Conservation (phyloP, 352 stramenopile species). For the Achlya hypogyna region DNA sequence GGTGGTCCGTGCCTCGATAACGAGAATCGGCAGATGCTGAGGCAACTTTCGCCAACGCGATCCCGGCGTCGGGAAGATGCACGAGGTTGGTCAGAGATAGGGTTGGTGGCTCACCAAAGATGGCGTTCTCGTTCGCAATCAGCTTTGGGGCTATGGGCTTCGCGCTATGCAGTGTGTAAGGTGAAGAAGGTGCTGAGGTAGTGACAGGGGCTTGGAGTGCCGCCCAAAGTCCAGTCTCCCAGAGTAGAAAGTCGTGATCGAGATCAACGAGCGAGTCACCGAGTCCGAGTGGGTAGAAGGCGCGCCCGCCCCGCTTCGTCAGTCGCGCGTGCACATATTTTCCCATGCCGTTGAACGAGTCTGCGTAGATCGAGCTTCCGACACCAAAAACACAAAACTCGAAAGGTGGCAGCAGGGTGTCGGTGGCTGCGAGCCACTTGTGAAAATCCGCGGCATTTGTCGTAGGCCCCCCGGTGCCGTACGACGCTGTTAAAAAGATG, state of each 20-base stretch:
- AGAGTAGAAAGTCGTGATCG: background rate
- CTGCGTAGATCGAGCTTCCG: constrained; percentile 6
- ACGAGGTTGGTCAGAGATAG: background rate
- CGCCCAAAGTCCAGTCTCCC: background rate
- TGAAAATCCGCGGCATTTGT: background rate
- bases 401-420: background rate
- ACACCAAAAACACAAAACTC: background rate
- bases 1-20: background rate
- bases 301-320: background rate
- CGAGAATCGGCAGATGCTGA: background rate
- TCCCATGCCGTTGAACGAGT: constrained; percentile 11
- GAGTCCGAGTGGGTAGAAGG: background rate
- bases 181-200: background rate
- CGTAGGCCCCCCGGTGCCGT: background rate
- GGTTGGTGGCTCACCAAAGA: background rate
- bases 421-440: background rate
- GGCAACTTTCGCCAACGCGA: background rate
- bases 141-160: background rate
- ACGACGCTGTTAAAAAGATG: background rate
- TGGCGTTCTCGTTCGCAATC: background rate
- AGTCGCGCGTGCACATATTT: constrained; percentile 1
- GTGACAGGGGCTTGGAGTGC: background rate
- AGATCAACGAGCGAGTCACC: background rate
- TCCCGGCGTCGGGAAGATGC: background rate
- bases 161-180: background rate